These are phyloP conservation scores for Russula olivacea DNA, from an alignment of 768 basidiomycete genomes.

Conservation along the genomic window DNA sequence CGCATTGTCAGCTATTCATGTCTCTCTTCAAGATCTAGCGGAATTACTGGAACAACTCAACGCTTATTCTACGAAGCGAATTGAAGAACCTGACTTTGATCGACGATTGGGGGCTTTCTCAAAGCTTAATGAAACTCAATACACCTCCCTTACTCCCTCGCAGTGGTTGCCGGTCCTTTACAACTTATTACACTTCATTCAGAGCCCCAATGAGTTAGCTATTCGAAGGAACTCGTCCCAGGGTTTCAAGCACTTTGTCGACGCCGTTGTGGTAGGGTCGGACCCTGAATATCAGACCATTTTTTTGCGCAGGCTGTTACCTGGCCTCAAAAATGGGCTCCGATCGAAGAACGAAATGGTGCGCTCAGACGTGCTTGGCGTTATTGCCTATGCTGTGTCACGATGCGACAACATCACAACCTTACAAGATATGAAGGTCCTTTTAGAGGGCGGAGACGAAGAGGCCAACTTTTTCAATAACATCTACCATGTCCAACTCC, in stretches of 20 bases:
- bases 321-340: constrained; percentile 74
- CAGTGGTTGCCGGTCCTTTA: constrained; percentile 78
- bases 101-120: constrained; percentile 72
- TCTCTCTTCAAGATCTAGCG: constrained; percentile 43
- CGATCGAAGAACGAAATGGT: constrained; percentile 79
- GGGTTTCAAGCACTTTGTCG: constrained; percentile 72
- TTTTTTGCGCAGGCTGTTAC: constrained; percentile 62
- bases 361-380: constrained; percentile 74
- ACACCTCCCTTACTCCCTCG: constrained; percentile 42
- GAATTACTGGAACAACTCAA: constrained; percentile 65
- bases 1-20: constrained; percentile 43
- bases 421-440: constrained; percentile 71
- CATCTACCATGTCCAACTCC: constrained; percentile 87
- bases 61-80: constrained; percentile 72
- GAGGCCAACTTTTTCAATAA: constrained; percentile 98
- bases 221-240: constrained; percentile 77
- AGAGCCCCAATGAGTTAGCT: constrained; percentile 83
- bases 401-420: constrained; percentile 52
- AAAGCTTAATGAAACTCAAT: constrained; percentile 60
- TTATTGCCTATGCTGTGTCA: constrained; percentile 68
- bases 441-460: constrained; percentile 83
- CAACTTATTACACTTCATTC: constrained; percentile 80
- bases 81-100: constrained; percentile 93
- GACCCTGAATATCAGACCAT: constrained; percentile 44
- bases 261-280: constrained; percentile 42